Evolutionary conservation across 208 protist genomes (phyloP), one percentile per base, ranked within the genome.

Genomic region (Wallacemonas collosoma): DNA sequence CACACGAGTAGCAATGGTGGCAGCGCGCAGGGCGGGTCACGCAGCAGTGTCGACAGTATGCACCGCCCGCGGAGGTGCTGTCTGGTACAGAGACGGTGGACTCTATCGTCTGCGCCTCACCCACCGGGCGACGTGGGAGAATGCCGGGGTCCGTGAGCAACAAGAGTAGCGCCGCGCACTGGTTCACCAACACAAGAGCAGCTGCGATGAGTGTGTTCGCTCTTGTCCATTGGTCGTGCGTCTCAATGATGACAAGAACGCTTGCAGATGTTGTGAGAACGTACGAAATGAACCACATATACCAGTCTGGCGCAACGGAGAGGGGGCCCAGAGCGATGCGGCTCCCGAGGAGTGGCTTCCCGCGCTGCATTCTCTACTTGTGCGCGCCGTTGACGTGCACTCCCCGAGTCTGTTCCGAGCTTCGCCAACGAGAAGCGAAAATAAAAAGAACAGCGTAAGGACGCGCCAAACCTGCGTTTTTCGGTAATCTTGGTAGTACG

Each of bases 1-100:
- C 73, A 56, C 86, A 91, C 40, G 68, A 47, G 65, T 83, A 87
- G 65, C 86, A 91, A 63, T 91, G 86, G 4, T 83, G 63, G 17
- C 80, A 75, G 41, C 86, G 82, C 9, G 75, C 74, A 1, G 86
- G 86, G 1, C 82, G 76, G 1, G 57, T 57, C 40, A 91, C 36
- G 1, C 12, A 26, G 56, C 86, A 91, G 2, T 77, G 60, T 48
- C 76, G 71, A 68, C 86, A 91, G 51, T 69, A 74, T 6, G 72
- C 55, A 3, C 50, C 47, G 8, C 14, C 50, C 8, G 48, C 47
- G 3, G 17, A 15, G 26, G 26, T 8, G 56, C 9, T 3, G 56
- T 7, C 36, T 36, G 4, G 38, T 15, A n/a, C 8, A 26, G 56
- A 17, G 38, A 62, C 38, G 56, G 26, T 26, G 26, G 36, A 15